Conservation (phyloP, 169 alveolate genomes). For the Plasmodium adleri region DNA sequence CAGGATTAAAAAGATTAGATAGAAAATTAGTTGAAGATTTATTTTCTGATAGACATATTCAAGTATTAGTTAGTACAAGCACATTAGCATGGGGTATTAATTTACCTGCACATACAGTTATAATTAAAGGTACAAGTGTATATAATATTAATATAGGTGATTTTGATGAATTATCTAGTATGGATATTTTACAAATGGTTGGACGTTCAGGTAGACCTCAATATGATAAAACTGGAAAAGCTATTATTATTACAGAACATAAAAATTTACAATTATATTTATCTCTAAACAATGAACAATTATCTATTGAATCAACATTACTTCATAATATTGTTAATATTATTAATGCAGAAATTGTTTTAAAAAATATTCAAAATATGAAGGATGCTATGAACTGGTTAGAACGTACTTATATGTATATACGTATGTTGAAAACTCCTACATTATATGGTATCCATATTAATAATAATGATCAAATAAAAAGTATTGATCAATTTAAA, state of each 20-base stretch:
- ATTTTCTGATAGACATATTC: constrained; percentile 96
- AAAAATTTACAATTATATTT: constrained; percentile 96
- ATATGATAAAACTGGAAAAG: constrained; percentile 99
- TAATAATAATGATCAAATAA: too few species aligned
- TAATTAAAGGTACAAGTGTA: constrained; percentile 99
- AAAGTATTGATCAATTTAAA: constrained; percentile 20
- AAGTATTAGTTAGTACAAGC: constrained; percentile 98
- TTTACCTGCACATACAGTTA: constrained; percentile 99
- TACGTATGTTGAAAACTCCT: constrained; percentile 94
- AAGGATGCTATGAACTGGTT: constrained; percentile 99
- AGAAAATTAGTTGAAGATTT: constrained; percentile 98
- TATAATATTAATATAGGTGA: constrained; percentile 98
- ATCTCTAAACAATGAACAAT: constrained; percentile 96
- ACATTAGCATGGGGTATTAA: constrained; percentile 99
- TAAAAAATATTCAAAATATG: constrained; percentile 93
- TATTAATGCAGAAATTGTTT: constrained; percentile 98
- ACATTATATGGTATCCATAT: constrained; percentile 91
- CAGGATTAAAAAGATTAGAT: constrained; percentile 98
- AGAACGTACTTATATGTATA: constrained; percentile 96
- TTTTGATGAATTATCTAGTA: constrained; percentile 98
- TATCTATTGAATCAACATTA: constrained; percentile 98
- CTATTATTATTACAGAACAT: constrained; percentile 97
- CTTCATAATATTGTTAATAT: constrained; percentile 94
- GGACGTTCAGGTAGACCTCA: constrained; percentile 99
- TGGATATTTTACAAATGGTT: constrained; percentile 99